phyloP scores from a whole-genome alignment of 495 filamentous ascomycete species.

The Neurospora sp. region DNA sequence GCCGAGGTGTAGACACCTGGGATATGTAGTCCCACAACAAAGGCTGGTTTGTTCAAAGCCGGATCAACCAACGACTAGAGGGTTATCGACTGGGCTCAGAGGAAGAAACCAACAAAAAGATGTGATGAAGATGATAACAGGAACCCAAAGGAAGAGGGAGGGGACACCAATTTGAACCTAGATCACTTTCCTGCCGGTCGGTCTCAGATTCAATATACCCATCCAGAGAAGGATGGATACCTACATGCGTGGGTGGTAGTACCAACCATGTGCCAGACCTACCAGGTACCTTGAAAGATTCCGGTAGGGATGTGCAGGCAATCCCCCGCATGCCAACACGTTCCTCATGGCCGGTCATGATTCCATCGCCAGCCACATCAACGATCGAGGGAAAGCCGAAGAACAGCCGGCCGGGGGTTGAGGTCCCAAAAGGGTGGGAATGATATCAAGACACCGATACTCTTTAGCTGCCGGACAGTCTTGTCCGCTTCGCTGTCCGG shows the following conservation, averaged over 20 bases:
- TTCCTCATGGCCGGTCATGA: neutral
- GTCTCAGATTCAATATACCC: neutral
- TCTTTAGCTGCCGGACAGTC: neutral
- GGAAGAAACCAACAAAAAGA: neutral
- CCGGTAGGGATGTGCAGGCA: neutral
- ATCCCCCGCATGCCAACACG: neutral
- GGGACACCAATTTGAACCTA: neutral
- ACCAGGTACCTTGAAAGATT: neutral
- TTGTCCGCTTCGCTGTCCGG: neutral
- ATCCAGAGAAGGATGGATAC: neutral
- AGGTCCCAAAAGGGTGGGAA: neutral
- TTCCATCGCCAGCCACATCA: neutral
- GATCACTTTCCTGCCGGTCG: neutral
- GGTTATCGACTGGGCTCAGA: neutral
- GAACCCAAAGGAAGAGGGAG: neutral
- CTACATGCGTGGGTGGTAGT: neutral
- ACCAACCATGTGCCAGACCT: neutral
- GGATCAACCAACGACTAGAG: neutral
- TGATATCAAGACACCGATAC: neutral
- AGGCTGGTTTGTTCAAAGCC: neutral
- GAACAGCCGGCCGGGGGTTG: neutral
- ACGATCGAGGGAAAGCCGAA: neutral
- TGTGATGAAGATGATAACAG: neutral
- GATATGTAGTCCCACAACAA: neutral
- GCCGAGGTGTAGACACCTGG: neutral